Evolutionary conservation across 2,329 filamentous ascomycete genomes (phyloP).

Genomic region (Aspergillus caelatus): DNA sequence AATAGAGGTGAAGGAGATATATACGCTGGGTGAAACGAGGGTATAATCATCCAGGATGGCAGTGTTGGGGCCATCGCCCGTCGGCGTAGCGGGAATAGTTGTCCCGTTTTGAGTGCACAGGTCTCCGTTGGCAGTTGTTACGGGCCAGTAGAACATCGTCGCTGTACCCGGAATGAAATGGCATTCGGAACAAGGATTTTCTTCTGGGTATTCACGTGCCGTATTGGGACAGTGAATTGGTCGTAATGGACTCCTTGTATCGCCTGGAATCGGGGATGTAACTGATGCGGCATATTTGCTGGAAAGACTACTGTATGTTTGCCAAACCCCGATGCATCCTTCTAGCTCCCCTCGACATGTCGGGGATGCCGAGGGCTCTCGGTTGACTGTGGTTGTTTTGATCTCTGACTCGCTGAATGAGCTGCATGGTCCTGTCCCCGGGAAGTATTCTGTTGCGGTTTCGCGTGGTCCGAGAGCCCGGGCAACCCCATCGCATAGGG

Average conservation of each 20-base stretch:
- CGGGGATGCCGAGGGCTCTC: constrained; percentile 10
- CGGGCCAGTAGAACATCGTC: constrained; percentile 30
- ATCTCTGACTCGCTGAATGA: constrained; percentile 7
- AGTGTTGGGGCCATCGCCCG: constrained; percentile 20
- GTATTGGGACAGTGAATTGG: constrained; percentile 19
- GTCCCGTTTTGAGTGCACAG: constrained; percentile 24
- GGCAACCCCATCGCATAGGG: constrained; percentile 24
- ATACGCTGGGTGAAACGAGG: constrained; percentile 24
- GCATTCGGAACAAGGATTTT: constrained; percentile 24
- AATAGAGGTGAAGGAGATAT: constrained; percentile 27
- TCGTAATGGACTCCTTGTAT: constrained; percentile 24
- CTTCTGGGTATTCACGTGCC: constrained; percentile 16
- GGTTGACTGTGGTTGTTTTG: constrained; percentile 12
- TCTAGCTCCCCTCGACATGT: constrained; percentile 17
- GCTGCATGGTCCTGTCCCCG: constrained; percentile 23
- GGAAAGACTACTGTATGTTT: constrained; percentile 19
- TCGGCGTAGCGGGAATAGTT: constrained; percentile 20
- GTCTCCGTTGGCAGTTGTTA: constrained; percentile 21
- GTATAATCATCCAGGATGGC: constrained; percentile 22
- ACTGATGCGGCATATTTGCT: constrained; percentile 13
- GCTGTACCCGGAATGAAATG: constrained; percentile 26
- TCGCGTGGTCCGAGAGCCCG: constrained; percentile 25
- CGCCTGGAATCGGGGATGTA: constrained; percentile 15
- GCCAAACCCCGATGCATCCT: constrained; percentile 26
- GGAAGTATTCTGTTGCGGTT: constrained; percentile 20